Conservation (phyloP, 768 basidiomycete species). For the Lyophyllum decastes region DNA sequence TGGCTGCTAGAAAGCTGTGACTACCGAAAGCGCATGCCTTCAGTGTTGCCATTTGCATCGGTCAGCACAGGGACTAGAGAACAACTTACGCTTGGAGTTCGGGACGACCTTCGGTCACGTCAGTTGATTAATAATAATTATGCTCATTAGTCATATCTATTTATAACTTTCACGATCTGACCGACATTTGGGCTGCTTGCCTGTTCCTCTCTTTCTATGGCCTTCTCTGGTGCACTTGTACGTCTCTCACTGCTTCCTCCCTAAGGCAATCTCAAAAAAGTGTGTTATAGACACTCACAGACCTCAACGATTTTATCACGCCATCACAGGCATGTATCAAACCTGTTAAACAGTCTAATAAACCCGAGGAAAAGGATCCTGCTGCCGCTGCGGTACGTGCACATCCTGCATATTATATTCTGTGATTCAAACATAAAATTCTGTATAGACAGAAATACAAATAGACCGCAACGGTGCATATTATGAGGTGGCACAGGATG, state of each 20-base stretch:
- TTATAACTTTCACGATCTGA: conserved; percentile 1
- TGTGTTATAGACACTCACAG: conserved; percentile 73
- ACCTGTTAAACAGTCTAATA: conserved; percentile 65
- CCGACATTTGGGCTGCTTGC: background rate
- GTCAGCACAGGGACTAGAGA: too few relatives aligned
- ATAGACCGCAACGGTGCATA: conserved; percentile 86
- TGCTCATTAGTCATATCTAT: conserved; percentile 9
- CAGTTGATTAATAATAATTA: background rate
- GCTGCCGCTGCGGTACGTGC: conserved; percentile 39
- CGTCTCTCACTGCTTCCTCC: conserved; percentile 26
- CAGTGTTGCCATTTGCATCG: too few relatives aligned
- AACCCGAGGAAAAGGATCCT: conserved; percentile 27
- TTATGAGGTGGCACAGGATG: conserved; percentile 69
- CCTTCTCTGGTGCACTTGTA: conserved; percentile 86
- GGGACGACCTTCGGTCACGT: background rate
- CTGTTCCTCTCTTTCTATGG: conserved; percentile 46
- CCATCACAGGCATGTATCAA: conserved; percentile 98
- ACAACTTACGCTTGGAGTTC: too few relatives aligned
- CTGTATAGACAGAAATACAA: conserved; percentile 81
- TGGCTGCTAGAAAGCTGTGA: background rate
- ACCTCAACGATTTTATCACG: conserved; percentile 95
- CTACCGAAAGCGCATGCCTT: background rate
- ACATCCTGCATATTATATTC: background rate
- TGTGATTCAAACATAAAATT: background rate
- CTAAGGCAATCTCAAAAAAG: conserved; percentile 3